Percentiles rank a stretch among this genome's conserved stretches.
Conservation (phyloP, 495 filamentous ascomycete species). For the Lophiotrema nucula region DNA sequence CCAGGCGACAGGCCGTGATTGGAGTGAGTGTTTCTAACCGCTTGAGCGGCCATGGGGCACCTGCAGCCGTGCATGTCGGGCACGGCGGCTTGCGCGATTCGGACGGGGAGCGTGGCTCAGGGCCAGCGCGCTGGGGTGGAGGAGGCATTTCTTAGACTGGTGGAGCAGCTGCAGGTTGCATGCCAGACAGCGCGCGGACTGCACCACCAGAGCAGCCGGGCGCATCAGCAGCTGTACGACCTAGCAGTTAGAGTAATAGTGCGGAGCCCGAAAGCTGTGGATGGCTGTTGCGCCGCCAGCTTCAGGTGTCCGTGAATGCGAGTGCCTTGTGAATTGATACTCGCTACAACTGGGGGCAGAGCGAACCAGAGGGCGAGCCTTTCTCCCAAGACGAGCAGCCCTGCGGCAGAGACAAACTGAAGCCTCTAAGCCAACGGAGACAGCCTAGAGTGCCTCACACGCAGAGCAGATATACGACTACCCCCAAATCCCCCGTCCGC, state of each 20-base stretch:
- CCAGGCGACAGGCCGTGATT: conserved; percentile 14
- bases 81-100: conserved; percentile 32
- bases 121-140: neutral
- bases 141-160: conserved; percentile 29
- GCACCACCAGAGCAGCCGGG: conserved; percentile 2
- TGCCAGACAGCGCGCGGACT: conserved; percentile 10
- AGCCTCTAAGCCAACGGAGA: no score
- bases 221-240: conserved; percentile 6
- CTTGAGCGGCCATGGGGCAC: conserved; percentile 1
- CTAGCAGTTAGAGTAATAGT: neutral
- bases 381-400: no score
- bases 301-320: no score
- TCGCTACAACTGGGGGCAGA: no score
- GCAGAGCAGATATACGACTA: no score
- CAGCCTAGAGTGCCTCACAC: no score
- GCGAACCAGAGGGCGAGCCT: no score
- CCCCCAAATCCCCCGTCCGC: no score
- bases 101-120: conserved; percentile 17
- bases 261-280: no score
- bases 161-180: neutral
- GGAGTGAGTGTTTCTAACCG: conserved; percentile 33
- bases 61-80: conserved; percentile 14
- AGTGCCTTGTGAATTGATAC: no score
- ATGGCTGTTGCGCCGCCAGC: no score
- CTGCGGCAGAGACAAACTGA: no score